These are phyloP conservation scores for Yamadazyma epiphylla DNA, from an alignment of 1,139 yeast genomes.

Conservation along the genomic window DNA sequence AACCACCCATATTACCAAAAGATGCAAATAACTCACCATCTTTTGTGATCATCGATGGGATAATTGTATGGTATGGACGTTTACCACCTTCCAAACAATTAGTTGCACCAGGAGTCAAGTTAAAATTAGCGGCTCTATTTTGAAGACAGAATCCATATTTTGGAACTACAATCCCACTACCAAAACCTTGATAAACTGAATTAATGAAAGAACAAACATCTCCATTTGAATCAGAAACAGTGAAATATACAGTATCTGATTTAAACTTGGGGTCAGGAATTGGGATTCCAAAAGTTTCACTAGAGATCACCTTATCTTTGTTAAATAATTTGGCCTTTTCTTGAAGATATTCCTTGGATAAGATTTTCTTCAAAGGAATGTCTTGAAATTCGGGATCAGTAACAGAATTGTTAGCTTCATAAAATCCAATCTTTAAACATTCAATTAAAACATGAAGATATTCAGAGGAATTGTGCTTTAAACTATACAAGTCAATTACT, in stretches of 20 bases:
- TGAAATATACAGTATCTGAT: slow-evolving; percentile 76
- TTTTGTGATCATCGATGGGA: slow-evolving; percentile 66
- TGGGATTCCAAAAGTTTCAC: slow-evolving; percentile 44
- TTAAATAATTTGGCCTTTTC: slow-evolving; percentile 48
- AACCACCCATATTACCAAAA: slow-evolving; percentile 87
- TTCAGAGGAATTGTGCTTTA: slow-evolving; percentile 67
- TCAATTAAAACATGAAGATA: slow-evolving; percentile 70
- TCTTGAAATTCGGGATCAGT: slow-evolving; percentile 53
- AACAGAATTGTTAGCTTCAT: slow-evolving; percentile 73
- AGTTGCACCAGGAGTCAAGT: slow-evolving; percentile 51
- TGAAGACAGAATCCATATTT: slow-evolving; percentile 70
- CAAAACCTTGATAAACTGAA: slow-evolving; percentile 69
- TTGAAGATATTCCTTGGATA: slow-evolving; percentile 42
- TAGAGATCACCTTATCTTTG: slow-evolving; percentile 35
- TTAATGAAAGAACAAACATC: slow-evolving; percentile 82
- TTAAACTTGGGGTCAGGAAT: slow-evolving; percentile 61
- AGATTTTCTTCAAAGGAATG: slow-evolving; percentile 30
- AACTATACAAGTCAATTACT: slow-evolving; percentile 36
- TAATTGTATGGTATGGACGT: slow-evolving; percentile 80
- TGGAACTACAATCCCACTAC: slow-evolving; percentile 67
- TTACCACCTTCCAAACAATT: slow-evolving; percentile 68
- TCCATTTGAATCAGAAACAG: slow-evolving; percentile 67
- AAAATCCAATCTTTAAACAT: slow-evolving; percentile 67
- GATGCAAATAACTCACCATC: slow-evolving; percentile 54
- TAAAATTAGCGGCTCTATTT: slow-evolving; percentile 76